Evolutionary conservation across 805 yeast genomes (phyloP).

Genomic region (Lachancea nothofagi): DNA sequence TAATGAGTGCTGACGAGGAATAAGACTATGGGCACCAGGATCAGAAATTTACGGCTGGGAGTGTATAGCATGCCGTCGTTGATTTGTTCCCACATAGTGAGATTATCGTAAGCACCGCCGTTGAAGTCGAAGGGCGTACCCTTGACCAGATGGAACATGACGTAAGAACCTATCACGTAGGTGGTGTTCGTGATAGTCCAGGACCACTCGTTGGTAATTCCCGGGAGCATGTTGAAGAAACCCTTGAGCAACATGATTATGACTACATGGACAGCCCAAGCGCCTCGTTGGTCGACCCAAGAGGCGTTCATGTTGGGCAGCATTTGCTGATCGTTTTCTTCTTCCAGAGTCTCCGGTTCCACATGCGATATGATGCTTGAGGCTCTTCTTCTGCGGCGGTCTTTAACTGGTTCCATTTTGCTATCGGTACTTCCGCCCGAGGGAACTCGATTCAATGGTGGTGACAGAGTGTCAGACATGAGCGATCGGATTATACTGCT

Average conservation of each 20-base stretch:
- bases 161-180: conserved; percentile 84
- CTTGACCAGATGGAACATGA: conserved; percentile 94
- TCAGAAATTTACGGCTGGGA: conserved; percentile 87
- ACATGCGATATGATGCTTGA: conserved; percentile 88
- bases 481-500: too few species aligned
- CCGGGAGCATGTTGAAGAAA: conserved; percentile 73
- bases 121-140: conserved; percentile 98
- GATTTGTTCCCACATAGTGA: conserved; percentile 98
- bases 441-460: conserved; percentile 27
- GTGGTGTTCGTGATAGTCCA: conserved; percentile 94
- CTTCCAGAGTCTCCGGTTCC: conserved; percentile 88
- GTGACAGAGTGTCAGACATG: conserved; percentile 7
- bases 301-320: conserved; percentile 88
- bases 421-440: conserved; percentile 18
- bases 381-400: conserved; percentile 61
- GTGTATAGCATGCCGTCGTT: conserved; percentile 96
- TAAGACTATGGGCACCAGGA: conserved; percentile 87
- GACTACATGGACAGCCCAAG: conserved; percentile 91
- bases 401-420: conserved; percentile 31
- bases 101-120: conserved; percentile 90
- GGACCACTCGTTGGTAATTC: conserved; percentile 73
- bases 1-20: conserved; percentile 87
- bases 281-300: conserved; percentile 95
- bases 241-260: conserved; percentile 68
- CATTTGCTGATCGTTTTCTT: conserved; percentile 83